Conservation (phyloP, 257 asterid genomes). For the Fraxinus excelsior region DNA sequence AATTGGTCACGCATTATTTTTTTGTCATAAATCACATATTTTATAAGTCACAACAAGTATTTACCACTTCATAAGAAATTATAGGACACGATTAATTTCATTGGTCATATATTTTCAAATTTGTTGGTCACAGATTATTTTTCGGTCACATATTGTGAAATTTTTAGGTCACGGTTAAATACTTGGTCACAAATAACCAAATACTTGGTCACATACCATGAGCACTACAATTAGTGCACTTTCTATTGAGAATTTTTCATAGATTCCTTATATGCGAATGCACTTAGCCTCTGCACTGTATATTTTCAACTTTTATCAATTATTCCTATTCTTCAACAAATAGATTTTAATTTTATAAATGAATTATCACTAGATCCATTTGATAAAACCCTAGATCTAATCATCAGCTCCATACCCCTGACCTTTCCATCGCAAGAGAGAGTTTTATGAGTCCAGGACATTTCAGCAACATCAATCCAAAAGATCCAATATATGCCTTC, state of each 20-base stretch:
- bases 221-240: background rate
- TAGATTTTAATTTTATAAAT: slow-evolving; percentile 6
- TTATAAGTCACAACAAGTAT: too few species aligned
- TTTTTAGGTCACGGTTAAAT: too few species aligned
- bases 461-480: slow-evolving; percentile 88
- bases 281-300: background rate
- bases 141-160: too few species aligned
- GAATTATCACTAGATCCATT: slow-evolving; percentile 21
- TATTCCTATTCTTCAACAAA: background rate
- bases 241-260: slow-evolving; percentile 1
- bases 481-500: slow-evolving; percentile 70
- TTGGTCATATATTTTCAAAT: too few species aligned
- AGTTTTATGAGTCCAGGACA: slow-evolving; percentile 73
- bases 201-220: too few species aligned
- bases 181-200: too few species aligned
- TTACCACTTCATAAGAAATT: too few species aligned
- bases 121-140: too few species aligned
- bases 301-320: background rate
- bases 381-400: slow-evolving; percentile 39
- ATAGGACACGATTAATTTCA: too few species aligned
- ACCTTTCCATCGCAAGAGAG: slow-evolving; percentile 85
- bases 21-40: too few species aligned
- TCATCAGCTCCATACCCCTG: slow-evolving; percentile 26
- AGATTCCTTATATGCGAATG: background rate
- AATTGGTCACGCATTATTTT: too few species aligned